These are phyloP conservation scores for Eragrostis curvula DNA, from an alignment of 176 grass and related monocot genomes.

Conservation along the genomic window DNA sequence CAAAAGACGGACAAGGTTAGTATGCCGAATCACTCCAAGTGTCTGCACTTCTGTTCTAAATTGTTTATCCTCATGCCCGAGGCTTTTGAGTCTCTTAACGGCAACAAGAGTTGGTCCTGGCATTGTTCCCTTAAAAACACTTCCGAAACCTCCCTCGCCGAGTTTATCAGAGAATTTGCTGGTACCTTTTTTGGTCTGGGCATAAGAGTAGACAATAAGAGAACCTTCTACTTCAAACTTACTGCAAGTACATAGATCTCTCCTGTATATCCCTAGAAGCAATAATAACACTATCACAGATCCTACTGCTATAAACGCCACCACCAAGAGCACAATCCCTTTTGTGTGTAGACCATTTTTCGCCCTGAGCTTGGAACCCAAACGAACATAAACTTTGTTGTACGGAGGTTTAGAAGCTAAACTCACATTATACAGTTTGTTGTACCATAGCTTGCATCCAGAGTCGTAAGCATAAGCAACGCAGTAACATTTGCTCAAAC, in stretches of 20 bases:
- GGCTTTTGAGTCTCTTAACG: constrained; percentile 20
- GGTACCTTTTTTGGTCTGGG: constrained; percentile 13
- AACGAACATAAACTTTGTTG: constrained; percentile 24
- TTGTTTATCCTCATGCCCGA: not conserved
- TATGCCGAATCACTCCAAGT: constrained; percentile 7
- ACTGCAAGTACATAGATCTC: constrained; percentile 5
- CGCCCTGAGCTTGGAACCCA: constrained; percentile 19
- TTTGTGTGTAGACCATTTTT: not conserved
- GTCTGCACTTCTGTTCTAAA: constrained; percentile 38
- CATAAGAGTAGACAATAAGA: constrained; percentile 29
- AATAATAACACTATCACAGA: not conserved
- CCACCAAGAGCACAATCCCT: not conserved
- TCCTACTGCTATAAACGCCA: not conserved
- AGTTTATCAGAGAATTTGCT: constrained; percentile 36
- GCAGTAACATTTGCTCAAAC: constrained; percentile 25
- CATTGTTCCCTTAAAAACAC: constrained; percentile 39
- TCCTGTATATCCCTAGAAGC: constrained; percentile 8
- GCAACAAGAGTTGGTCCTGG: not conserved
- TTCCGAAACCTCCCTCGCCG: constrained; percentile 30
- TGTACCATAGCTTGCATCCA: constrained; percentile 33
- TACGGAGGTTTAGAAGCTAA: constrained; percentile 21
- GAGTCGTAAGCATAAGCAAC: constrained; percentile 1
- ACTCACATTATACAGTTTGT: constrained; percentile 26
- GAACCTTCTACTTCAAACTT: constrained; percentile 26
- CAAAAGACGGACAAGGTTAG: constrained; percentile 32